Percentiles rank a stretch among this genome's conserved stretches.
phyloP scores from a whole-genome alignment of 768 basidiomycete species.

The Nidularia pulvinata region DNA sequence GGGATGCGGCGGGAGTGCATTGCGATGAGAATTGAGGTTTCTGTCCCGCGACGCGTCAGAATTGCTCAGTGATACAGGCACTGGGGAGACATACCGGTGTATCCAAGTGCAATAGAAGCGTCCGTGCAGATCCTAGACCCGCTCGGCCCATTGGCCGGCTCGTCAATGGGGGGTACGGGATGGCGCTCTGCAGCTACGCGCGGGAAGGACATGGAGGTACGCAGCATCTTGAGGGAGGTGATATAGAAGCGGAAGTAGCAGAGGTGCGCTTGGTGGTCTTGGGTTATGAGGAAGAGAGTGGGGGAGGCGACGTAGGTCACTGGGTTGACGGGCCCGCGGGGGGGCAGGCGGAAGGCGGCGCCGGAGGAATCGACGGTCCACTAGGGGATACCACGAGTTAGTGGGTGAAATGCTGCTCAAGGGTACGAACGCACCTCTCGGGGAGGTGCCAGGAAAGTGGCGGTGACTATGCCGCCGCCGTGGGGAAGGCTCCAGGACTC shows the following conservation, averaged over 20 bases:
- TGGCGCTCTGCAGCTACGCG: conserved; percentile 26
- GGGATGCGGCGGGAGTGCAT: conserved; percentile 59
- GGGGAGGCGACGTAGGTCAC: conserved; percentile 48
- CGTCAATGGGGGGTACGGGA: conserved; percentile 19
- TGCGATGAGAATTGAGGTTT: conserved; percentile 59
- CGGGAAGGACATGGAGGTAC: conserved; percentile 44
- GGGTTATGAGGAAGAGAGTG: conserved; percentile 64
- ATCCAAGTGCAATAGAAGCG: conserved; percentile 61
- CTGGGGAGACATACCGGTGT: conserved; percentile 42
- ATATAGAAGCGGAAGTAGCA: conserved; percentile 51
- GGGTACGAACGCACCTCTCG: conserved; percentile 50
- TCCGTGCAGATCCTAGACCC: conserved; percentile 47
- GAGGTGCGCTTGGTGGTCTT: conserved; percentile 55
- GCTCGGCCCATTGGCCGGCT: conserved; percentile 28
- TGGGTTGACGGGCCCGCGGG: conserved; percentile 55
- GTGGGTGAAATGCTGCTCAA: background rate
- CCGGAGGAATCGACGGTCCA: conserved; percentile 48
- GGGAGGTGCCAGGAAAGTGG: conserved; percentile 57
- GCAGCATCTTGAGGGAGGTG: conserved; percentile 42
- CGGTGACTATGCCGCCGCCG: conserved; percentile 58
- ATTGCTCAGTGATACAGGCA: background rate
- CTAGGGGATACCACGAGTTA: conserved; percentile 26
- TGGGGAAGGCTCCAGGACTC: conserved; percentile 55
- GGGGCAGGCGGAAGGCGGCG: conserved; percentile 53
- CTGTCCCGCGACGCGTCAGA: conserved; percentile 24